A percentile compares a stretch with the other conserved stretches of the same genome.
phyloP scores from a whole-genome alignment of 129 eudicot species.

The Kitagawia praeruptora region DNA sequence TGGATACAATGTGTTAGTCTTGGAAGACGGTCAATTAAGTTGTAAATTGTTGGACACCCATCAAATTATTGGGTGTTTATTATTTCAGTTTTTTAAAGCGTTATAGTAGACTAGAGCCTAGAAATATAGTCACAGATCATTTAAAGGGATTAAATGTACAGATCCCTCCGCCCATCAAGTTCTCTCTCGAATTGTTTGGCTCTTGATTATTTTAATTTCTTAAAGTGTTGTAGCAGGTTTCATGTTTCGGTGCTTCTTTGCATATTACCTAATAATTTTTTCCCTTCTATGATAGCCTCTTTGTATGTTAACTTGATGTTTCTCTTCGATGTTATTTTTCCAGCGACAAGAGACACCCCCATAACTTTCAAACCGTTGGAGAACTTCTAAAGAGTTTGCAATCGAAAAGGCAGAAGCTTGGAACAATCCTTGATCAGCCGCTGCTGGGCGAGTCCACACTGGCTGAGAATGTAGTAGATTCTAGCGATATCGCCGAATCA shows the following conservation, averaged over 20 bases:
- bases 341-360: conserved; percentile 16
- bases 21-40: background rate
- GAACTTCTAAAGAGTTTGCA: conserved; percentile 15
- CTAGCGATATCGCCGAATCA: conserved; percentile 6
- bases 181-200: background rate
- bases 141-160: background rate
- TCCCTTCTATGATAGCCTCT: too few species aligned
- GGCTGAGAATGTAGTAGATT: background rate
- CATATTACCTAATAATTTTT: background rate
- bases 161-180: too few species aligned
- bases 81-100: background rate
- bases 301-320: background rate
- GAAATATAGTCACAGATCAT: too few species aligned
- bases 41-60: background rate
- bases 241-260: background rate
- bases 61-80: too few species aligned
- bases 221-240: background rate
- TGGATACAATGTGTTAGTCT: background rate
- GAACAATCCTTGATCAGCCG: conserved; percentile 15
- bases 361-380: background rate
- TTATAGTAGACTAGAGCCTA: background rate
- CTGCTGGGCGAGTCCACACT: background rate
- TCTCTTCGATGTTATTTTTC: background rate
- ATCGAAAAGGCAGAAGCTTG: conserved; percentile 19
- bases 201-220: background rate